Evolutionary conservation across 2,329 filamentous ascomycete species (phyloP).

Genomic region (Stromatinia cepivora): DNA sequence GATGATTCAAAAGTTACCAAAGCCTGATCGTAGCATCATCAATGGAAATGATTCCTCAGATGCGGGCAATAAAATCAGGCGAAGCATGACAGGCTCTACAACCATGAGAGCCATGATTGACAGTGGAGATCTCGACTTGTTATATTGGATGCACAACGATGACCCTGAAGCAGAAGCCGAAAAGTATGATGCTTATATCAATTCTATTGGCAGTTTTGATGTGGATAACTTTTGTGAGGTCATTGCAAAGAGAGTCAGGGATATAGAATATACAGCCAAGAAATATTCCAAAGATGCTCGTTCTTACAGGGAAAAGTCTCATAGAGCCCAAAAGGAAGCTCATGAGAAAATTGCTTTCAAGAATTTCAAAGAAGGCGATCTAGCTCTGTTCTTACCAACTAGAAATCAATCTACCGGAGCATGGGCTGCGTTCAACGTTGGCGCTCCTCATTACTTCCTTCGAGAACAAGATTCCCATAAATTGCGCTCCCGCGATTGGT

Average conservation of each 20-base stretch:
- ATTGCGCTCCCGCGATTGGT: slow-evolving; percentile 83
- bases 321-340: slow-evolving; percentile 76
- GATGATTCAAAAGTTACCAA: slow-evolving; percentile 70
- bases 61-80: slow-evolving; percentile 53
- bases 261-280: slow-evolving; percentile 87
- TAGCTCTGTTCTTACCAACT: slow-evolving; percentile 91
- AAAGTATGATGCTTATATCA: slow-evolving; percentile 74
- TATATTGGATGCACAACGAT: slow-evolving; percentile 78
- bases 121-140: slow-evolving; percentile 66
- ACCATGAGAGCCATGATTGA: slow-evolving; percentile 58
- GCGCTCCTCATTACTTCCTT: slow-evolving; percentile 94
- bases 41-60: slow-evolving; percentile 61
- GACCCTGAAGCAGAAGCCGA: slow-evolving; percentile 66
- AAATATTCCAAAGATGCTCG: slow-evolving; percentile 91
- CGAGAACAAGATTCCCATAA: slow-evolving; percentile 89
- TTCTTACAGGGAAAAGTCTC: slow-evolving; percentile 82
- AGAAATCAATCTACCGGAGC: slow-evolving; percentile 91
- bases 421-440: slow-evolving; percentile 98
- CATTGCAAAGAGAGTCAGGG: slow-evolving; percentile 84
- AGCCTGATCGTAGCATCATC: slow-evolving; percentile 59
- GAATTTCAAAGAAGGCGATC: slow-evolving; percentile 93
- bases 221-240: slow-evolving; percentile 82
- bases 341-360: slow-evolving; percentile 96
- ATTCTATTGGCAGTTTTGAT: slow-evolving; percentile 74
- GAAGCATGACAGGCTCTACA: slow-evolving; percentile 52